Evolutionary conservation across 1,139 yeast species (phyloP).

Genomic region (Pichia norvegensis): DNA sequence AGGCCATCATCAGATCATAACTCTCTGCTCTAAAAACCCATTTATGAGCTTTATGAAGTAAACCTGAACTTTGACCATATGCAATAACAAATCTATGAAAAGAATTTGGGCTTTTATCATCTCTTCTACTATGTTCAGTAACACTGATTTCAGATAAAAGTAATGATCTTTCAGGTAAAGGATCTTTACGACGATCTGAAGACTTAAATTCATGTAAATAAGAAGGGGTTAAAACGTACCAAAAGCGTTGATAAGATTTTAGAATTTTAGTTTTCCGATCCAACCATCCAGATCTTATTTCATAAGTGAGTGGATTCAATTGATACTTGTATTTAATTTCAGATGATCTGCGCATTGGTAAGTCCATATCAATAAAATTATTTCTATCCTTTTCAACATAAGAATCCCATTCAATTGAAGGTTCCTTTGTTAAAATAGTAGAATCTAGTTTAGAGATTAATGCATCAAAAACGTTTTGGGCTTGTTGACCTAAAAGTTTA

Average conservation of each 20-base stretch:
- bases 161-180: constrained; percentile 81
- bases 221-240: constrained; percentile 85
- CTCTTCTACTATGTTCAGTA: constrained; percentile 72
- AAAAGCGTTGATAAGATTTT: constrained; percentile 82
- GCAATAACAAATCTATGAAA: constrained; percentile 72
- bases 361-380: constrained; percentile 67
- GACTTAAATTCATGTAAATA: constrained; percentile 88
- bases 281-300: constrained; percentile 70
- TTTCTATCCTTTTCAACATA: constrained; percentile 64
- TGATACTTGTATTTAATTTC: constrained; percentile 62
- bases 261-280: constrained; percentile 88
- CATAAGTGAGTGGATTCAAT: constrained; percentile 60
- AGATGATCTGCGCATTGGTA: constrained; percentile 59
- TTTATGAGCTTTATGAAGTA: constrained; percentile 71
- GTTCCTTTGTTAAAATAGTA: constrained; percentile 72
- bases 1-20: constrained; percentile 67
- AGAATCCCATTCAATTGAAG: constrained; percentile 83
- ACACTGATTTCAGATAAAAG: constrained; percentile 75
- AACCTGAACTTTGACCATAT: constrained; percentile 59
- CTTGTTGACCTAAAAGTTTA: constrained; percentile 57
- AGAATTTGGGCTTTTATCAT: constrained; percentile 49
- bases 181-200: constrained; percentile 72
- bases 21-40: constrained; percentile 88
- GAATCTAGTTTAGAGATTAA: constrained; percentile 59
- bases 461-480: constrained; percentile 56